Percentiles rank a stretch among this genome's conserved stretches.
These are phyloP conservation scores for Hyphopichia homilentoma DNA, from an alignment of 805 yeast genomes.

Conservation along the genomic window DNA sequence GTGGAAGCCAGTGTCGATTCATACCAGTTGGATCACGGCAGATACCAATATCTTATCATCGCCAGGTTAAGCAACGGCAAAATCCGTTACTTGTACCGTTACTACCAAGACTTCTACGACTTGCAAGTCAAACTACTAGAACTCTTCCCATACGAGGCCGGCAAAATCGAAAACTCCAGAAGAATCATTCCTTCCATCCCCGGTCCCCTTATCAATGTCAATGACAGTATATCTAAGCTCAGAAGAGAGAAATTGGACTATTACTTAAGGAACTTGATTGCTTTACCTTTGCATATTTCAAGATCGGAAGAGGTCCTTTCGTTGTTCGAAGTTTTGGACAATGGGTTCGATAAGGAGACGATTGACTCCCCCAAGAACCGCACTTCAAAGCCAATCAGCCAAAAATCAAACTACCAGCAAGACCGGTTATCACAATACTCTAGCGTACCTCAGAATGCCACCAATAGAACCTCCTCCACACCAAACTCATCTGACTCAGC, in stretches of 20 bases:
- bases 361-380: conserved; percentile 17
- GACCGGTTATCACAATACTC: conserved; percentile 53
- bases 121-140: conserved; percentile 81
- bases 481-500: conserved; percentile 23
- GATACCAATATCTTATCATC: conserved; percentile 81
- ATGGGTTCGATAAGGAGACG: conserved; percentile 57
- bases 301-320: conserved; percentile 62
- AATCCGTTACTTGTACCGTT: conserved; percentile 71
- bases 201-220: conserved; percentile 90
- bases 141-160: conserved; percentile 89
- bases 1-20: conserved; percentile 73
- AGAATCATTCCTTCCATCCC: conserved; percentile 92
- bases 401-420: conserved; percentile 43
- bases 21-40: conserved; percentile 75
- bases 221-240: conserved; percentile 60
- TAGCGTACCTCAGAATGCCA: conserved; percentile 16
- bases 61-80: conserved; percentile 69
- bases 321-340: conserved; percentile 62
- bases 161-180: conserved; percentile 69
- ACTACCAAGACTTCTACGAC: conserved; percentile 94
- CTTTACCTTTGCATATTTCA: conserved; percentile 74
- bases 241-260: conserved; percentile 53
- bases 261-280: conserved; percentile 54
- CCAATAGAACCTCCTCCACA: conserved; percentile 19
- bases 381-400: conserved; percentile 34